These are phyloP conservation scores for Niebla homalea DNA, from an alignment of 495 filamentous ascomycete species.

Conservation along the genomic window DNA sequence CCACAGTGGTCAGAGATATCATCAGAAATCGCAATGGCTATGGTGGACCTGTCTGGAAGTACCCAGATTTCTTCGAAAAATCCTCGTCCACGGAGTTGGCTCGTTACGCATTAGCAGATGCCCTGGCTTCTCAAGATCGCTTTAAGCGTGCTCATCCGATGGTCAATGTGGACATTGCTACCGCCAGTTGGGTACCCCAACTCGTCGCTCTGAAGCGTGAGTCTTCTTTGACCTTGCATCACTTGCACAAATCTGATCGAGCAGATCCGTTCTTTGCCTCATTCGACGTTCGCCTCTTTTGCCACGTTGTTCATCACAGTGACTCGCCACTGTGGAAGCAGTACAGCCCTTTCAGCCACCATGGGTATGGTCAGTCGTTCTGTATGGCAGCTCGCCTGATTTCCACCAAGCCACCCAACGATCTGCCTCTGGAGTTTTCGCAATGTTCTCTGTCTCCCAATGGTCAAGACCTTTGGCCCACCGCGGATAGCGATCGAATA, in stretches of 20 bases:
- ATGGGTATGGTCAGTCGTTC: not conserved
- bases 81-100: not conserved
- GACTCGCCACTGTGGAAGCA: no score
- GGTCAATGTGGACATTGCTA: not conserved
- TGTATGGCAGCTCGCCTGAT: not conserved
- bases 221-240: not conserved
- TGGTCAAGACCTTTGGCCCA: not conserved
- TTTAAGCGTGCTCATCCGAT: not conserved
- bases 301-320: not conserved
- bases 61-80: not conserved
- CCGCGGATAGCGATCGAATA: no score
- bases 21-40: not conserved
- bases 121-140: not conserved
- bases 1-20: not conserved
- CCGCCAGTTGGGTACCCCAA: not conserved
- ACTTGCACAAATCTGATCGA: not conserved
- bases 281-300: not conserved
- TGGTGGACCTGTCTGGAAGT: not conserved
- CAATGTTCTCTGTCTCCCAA: not conserved
- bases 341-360: not conserved
- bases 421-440: not conserved
- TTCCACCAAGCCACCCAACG: not conserved
- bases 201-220: not conserved
- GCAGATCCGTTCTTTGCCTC: constrained; percentile 1
- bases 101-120: constrained; percentile 2